phyloP scores from a whole-genome alignment of 2,329 filamentous ascomycete genomes.

The Aspergillus aculeatinus region DNA sequence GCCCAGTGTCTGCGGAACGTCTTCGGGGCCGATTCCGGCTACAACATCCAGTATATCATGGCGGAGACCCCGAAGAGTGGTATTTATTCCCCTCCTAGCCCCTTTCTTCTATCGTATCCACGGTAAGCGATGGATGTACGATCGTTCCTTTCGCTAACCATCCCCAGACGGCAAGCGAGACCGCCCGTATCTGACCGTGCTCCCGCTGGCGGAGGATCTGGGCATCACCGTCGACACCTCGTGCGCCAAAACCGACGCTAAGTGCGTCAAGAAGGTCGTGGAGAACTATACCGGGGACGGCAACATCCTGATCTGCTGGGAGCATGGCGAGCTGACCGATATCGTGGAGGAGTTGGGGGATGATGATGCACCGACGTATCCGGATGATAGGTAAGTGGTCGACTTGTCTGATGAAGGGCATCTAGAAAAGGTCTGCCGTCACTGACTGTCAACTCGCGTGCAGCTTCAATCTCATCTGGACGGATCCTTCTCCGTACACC shows the following conservation, averaged over 20 bases:
- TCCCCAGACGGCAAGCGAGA: conserved; percentile 49
- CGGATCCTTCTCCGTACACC: conserved; percentile 52
- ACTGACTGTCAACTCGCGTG: background rate
- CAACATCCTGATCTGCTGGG: conserved; percentile 64
- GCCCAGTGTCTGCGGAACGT: conserved; percentile 60
- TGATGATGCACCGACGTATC: conserved; percentile 51
- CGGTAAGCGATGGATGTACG: too few relatives aligned
- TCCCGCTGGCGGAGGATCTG: conserved; percentile 56
- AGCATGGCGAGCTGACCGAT: conserved; percentile 55
- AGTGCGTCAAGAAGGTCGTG: conserved; percentile 55
- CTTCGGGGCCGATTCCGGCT: conserved; percentile 53
- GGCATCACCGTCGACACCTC: conserved; percentile 56
- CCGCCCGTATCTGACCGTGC: conserved; percentile 58
- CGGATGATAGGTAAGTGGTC: conserved; percentile 43
- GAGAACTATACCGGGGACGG: conserved; percentile 49
- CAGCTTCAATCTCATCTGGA: conserved; percentile 59
- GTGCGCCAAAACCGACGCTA: conserved; percentile 56
- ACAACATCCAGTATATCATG: conserved; percentile 60
- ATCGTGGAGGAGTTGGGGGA: conserved; percentile 56
- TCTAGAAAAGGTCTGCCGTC: background rate
- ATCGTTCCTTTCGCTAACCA: too few relatives aligned
- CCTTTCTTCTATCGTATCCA: too few relatives aligned
- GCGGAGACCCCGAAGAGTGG: conserved; percentile 53
- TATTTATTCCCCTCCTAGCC: conserved; percentile 16
- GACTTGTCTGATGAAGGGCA: background rate